phyloP scores from a whole-genome alignment of 192 early-diverging fungal species.

The Fimicolochytrium jonesii region DNA sequence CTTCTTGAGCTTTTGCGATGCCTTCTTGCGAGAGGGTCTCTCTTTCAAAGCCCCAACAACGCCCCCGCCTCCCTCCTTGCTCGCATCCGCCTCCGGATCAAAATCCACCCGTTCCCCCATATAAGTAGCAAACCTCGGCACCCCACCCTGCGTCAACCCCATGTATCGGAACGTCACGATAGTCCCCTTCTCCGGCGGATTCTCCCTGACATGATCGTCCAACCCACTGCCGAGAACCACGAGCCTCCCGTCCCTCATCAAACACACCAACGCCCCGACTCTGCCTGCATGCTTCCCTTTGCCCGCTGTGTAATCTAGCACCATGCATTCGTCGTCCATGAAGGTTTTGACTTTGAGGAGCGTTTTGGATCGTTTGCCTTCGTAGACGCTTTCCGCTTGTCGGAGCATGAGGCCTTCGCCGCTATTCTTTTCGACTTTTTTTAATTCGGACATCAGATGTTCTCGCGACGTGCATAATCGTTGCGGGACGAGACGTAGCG shows the following conservation, averaged over 20 bases:
- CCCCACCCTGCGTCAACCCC: conserved; percentile 34
- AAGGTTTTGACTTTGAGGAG: conserved; percentile 68
- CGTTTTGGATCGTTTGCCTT: conserved; percentile 42
- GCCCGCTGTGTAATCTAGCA: conserved; percentile 46
- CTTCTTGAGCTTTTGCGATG: no score
- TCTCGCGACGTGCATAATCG: conserved; percentile 33
- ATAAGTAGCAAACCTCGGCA: conserved; percentile 42
- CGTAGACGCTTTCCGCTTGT: conserved; percentile 33
- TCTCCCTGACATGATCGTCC: conserved; percentile 48
- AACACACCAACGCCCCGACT: conserved; percentile 53
- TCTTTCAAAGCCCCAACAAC: no score
- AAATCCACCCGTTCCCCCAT: conserved; percentile 35
- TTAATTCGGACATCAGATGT: conserved; percentile 44
- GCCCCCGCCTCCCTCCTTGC: no score
- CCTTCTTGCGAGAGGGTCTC: no score
- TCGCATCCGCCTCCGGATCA: neutral
- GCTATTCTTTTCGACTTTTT: conserved; percentile 50
- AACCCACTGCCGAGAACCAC: conserved; percentile 68
- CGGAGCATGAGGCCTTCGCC: conserved; percentile 72
- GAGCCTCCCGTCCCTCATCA: conserved; percentile 52
- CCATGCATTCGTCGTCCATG: conserved; percentile 64
- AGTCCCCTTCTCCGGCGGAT: conserved; percentile 51
- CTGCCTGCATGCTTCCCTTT: conserved; percentile 51
- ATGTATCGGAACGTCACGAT: conserved; percentile 46
- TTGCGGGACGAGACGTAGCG: conserved; percentile 46